Percentiles rank a stretch among this genome's conserved stretches.
Evolutionary conservation across 257 asterid genomes (phyloP).

Genomic region (Petunia axillaris): DNA sequence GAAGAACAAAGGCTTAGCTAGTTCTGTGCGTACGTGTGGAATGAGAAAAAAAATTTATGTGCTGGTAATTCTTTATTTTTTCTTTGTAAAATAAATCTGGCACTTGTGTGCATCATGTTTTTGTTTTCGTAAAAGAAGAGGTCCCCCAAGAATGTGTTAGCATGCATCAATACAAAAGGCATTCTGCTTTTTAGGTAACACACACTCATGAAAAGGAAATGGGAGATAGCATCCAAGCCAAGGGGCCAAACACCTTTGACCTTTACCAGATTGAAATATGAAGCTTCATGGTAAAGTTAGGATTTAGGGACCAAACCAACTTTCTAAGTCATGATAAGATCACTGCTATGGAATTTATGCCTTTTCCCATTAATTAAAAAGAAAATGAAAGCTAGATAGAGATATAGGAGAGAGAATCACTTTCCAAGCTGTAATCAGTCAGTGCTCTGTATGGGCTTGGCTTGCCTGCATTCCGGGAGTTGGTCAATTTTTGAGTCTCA

Average conservation of each 20-base stretch:
- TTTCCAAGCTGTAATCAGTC: conserved; percentile 14
- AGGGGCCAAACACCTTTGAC: conserved; percentile 24
- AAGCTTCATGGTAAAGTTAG: conserved; percentile 17
- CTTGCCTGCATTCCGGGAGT: too few relatives aligned
- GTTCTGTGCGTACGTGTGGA: background rate
- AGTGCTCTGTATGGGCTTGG: conserved; percentile 4
- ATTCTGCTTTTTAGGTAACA: conserved; percentile 19
- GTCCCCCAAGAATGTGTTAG: conserved; percentile 11
- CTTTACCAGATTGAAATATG: conserved; percentile 19
- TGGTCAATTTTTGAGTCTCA: conserved; percentile 14
- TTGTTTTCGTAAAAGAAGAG: background rate
- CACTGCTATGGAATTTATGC: background rate
- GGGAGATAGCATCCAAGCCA: background rate
- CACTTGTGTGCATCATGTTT: conserved; percentile 16
- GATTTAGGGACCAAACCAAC: background rate
- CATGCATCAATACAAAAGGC: background rate
- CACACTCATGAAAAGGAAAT: conserved; percentile 15
- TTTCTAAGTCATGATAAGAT: conserved; percentile 12
- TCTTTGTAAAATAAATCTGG: background rate
- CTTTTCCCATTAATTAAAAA: background rate
- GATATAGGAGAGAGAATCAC: background rate
- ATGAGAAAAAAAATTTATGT: background rate
- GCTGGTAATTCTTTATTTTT: background rate
- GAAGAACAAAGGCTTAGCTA: too few relatives aligned
- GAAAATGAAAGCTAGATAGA: background rate